These are phyloP conservation scores for Mycena floridula DNA, from an alignment of 768 basidiomycete genomes.

Conservation along the genomic window DNA sequence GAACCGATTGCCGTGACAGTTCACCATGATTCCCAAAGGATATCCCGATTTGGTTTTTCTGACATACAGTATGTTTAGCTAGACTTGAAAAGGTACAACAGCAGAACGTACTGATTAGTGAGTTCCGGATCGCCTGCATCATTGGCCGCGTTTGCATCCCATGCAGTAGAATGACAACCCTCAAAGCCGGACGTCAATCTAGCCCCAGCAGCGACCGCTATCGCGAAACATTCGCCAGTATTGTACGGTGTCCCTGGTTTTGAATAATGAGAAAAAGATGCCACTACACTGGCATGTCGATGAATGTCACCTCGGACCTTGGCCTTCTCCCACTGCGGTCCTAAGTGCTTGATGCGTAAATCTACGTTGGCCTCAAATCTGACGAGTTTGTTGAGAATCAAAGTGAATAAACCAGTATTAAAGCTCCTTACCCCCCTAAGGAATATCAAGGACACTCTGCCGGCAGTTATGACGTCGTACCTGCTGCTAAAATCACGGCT, in stretches of 20 bases:
- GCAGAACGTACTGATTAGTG: conserved; percentile 50
- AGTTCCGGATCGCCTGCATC: conserved; percentile 48
- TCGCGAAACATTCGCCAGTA: conserved; percentile 51
- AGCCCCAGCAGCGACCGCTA: conserved; percentile 47
- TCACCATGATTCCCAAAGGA: conserved; percentile 67
- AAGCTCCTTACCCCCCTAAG: too few species aligned
- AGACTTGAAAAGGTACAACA: background rate
- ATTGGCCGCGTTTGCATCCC: conserved; percentile 56
- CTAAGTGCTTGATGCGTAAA: conserved; percentile 48
- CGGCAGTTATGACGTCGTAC: too few species aligned
- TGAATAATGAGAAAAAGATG: background rate
- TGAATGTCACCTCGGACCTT: conserved; percentile 29
- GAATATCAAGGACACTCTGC: too few species aligned
- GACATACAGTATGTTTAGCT: background rate
- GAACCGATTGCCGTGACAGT: conserved; percentile 49
- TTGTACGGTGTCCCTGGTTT: conserved; percentile 64
- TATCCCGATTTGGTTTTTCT: conserved; percentile 60
- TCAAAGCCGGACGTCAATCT: conserved; percentile 58
- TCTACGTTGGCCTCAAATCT: conserved; percentile 57
- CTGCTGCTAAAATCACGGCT: conserved; percentile 56
- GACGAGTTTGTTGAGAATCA: too few species aligned
- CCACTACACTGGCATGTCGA: background rate
- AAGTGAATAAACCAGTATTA: too few species aligned
- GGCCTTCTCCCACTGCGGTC: conserved; percentile 52
- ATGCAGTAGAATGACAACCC: conserved; percentile 68